Conservation (phyloP, 257 asterid genomes). For the Cruciata laevipes region DNA sequence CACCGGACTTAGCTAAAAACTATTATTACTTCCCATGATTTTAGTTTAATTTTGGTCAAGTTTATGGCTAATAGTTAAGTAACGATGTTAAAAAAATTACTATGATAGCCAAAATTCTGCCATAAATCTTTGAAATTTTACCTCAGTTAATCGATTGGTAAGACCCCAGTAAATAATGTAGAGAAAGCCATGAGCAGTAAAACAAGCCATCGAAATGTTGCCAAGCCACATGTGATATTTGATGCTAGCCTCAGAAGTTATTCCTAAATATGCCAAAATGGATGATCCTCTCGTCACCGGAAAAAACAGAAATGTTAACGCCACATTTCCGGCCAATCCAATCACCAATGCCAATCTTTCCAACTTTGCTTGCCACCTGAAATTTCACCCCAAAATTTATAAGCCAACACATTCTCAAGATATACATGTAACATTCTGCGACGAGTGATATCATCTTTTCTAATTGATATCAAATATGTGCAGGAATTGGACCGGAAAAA, state of each 20-base stretch:
- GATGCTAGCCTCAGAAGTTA: constrained; percentile 72
- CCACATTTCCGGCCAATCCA: constrained; percentile 78
- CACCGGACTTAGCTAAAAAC: neutral
- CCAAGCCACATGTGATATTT: constrained; percentile 94
- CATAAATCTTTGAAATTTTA: constrained; percentile 15
- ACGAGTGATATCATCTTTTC: no score
- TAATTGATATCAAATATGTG: no score
- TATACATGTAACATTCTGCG: no score
- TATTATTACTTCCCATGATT: no score
- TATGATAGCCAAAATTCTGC: no score
- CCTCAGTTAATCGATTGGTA: constrained; percentile 70
- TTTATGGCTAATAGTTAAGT: no score
- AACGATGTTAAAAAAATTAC: no score
- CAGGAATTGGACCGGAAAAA: no score
- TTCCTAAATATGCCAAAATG: constrained; percentile 66
- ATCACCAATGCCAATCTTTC: constrained; percentile 73
- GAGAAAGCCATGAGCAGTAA: constrained; percentile 61
- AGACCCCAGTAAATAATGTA: constrained; percentile 69
- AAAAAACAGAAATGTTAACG: constrained; percentile 71
- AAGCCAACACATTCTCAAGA: no score
- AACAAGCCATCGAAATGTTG: constrained; percentile 58
- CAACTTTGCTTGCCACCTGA: constrained; percentile 86
- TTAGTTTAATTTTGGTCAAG: no score
- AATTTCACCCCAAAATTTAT: neutral
- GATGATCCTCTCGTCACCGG: constrained; percentile 88